A percentile compares a stretch with the other conserved stretches of the same genome.
These are phyloP conservation scores for Agaricus bisporus DNA, from an alignment of 768 basidiomycete genomes.

Conservation along the genomic window DNA sequence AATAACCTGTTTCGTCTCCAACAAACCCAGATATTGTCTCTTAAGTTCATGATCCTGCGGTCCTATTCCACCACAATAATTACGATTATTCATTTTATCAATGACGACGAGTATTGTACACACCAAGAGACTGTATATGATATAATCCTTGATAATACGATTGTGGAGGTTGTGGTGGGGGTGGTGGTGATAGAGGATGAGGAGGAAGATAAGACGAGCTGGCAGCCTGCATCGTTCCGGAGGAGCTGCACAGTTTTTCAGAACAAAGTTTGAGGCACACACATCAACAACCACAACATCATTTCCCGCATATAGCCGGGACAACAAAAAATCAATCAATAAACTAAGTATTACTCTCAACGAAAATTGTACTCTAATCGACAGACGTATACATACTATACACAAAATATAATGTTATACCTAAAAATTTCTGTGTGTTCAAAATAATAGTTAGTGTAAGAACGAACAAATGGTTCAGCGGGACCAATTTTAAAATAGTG, in stretches of 20 bases:
- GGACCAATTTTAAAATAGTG: too few species aligned
- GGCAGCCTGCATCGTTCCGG: slow-evolving; percentile 56
- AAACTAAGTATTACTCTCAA: too few species aligned
- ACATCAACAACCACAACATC: slow-evolving; percentile 9
- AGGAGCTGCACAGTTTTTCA: slow-evolving; percentile 66
- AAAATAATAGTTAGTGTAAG: too few species aligned
- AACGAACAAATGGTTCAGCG: too few species aligned
- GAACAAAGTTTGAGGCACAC: slow-evolving; percentile 47
- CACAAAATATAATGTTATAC: too few species aligned
- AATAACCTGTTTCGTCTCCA: slow-evolving; percentile 67
- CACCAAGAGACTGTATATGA: slow-evolving; percentile 26
- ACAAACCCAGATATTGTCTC: slow-evolving; percentile 61
- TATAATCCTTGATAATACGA: slow-evolving; percentile 30
- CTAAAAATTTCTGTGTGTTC: too few species aligned
- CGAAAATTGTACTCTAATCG: neutral
- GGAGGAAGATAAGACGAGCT: slow-evolving; percentile 29
- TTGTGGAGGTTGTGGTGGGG: slow-evolving; percentile 25
- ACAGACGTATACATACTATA: too few species aligned
- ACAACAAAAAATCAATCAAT: too few species aligned
- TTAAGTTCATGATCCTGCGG: slow-evolving; percentile 58
- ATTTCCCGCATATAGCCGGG: slow-evolving; percentile 8
- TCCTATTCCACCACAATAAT: slow-evolving; percentile 4
- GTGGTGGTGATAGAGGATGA: neutral
- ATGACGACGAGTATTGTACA: slow-evolving; percentile 12
- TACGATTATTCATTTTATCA: too few species aligned